These are phyloP conservation scores for Phytophthora tentaculata DNA, from an alignment of 352 stramenopile genomes.

Conservation along the genomic window DNA sequence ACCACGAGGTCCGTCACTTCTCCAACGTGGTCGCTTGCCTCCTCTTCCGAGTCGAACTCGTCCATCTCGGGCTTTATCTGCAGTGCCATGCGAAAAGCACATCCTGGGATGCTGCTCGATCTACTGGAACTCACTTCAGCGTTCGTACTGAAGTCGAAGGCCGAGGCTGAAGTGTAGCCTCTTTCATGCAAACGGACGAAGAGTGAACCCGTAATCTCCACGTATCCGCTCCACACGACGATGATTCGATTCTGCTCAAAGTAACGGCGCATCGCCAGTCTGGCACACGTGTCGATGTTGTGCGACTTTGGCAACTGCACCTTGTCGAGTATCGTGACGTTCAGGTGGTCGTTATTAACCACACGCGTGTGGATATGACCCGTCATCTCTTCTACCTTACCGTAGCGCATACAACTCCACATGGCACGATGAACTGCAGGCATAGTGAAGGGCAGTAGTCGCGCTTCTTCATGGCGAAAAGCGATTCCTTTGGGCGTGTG, in stretches of 20 bases:
- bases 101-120: slow-evolving; percentile 11
- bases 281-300: slow-evolving; percentile 20
- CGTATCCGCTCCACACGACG: slow-evolving; percentile 41
- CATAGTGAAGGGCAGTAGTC: slow-evolving; percentile 37
- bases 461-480: slow-evolving; percentile 29
- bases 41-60: slow-evolving; percentile 21
- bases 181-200: slow-evolving; percentile 45
- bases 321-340: slow-evolving; percentile 36
- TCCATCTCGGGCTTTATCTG: slow-evolving; percentile 37
- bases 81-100: slow-evolving; percentile 28
- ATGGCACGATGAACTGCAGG: slow-evolving; percentile 33
- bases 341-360: slow-evolving; percentile 35
- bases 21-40: slow-evolving; percentile 34
- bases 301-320: slow-evolving; percentile 28
- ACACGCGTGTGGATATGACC: slow-evolving; percentile 21
- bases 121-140: not conserved
- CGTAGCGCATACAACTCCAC: slow-evolving; percentile 29
- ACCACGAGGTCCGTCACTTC: slow-evolving; percentile 58
- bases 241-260: slow-evolving; percentile 29
- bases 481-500: slow-evolving; percentile 11
- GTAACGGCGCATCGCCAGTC: slow-evolving; percentile 35
- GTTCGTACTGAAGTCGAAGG: slow-evolving; percentile 22
- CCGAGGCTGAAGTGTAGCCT: slow-evolving; percentile 31
- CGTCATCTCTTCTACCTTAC: slow-evolving; percentile 19
- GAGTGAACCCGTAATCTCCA: slow-evolving; percentile 40